A percentile compares a stretch with the other conserved stretches of the same genome.
These are phyloP conservation scores for Amauroascus verrucosus DNA, from an alignment of 2,329 filamentous ascomycete species.

Conservation along the genomic window DNA sequence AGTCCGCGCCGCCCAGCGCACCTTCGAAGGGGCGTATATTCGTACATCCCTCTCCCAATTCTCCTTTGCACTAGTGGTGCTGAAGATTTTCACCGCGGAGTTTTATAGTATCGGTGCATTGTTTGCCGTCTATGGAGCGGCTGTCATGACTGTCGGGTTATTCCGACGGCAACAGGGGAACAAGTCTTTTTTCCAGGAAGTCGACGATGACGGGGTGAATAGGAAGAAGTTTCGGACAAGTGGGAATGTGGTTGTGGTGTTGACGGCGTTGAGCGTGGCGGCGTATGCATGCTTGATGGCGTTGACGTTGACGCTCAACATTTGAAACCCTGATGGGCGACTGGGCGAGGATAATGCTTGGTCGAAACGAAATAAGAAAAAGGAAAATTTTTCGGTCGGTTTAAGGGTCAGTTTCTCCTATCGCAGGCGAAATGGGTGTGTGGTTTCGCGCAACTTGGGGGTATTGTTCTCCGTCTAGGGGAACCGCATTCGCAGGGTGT, in stretches of 20 bases:
- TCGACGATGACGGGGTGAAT: conserved; percentile 49
- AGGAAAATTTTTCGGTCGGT: neutral
- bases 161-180: conserved; percentile 88
- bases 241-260: conserved; percentile 54
- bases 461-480: neutral
- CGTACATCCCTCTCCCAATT: conserved; percentile 91
- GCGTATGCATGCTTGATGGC: conserved; percentile 52
- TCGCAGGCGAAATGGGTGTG: neutral
- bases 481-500: neutral
- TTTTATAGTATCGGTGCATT: conserved; percentile 97
- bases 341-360: neutral
- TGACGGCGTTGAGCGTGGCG: conserved; percentile 52
- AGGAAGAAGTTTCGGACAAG: conserved; percentile 55
- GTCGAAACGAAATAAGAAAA: neutral
- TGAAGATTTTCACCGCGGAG: conserved; percentile 92
- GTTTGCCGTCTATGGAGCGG: conserved; percentile 82
- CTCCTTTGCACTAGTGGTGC: conserved; percentile 84
- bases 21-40: conserved; percentile 94
- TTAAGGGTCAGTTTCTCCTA: neutral
- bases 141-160: conserved; percentile 69
- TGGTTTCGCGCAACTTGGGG: neutral
- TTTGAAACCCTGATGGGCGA: conserved; percentile 6
- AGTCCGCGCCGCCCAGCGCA: conserved; percentile 86
- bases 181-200: conserved; percentile 68
- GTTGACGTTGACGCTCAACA: conserved; percentile 42